Base-by-base conservation (phyloP, 2,329 filamentous ascomycete species). In the Colletotrichum chlorophyti region DNA sequence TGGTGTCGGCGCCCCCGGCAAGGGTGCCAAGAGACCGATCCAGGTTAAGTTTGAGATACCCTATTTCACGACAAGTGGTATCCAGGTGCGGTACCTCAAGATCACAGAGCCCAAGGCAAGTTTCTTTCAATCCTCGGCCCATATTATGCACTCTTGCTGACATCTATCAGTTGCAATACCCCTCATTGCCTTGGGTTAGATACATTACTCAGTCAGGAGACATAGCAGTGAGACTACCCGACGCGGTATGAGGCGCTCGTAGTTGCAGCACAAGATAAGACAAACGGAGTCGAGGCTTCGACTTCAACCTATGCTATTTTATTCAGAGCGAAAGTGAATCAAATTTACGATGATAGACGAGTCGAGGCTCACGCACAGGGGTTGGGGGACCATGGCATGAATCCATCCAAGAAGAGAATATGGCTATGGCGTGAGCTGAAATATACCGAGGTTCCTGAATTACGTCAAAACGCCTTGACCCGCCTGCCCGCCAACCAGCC, bases 11-110 rank as follows among this genome's bases (percentile, higher is more conserved):
- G 83, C 87, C 5, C 74, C 77, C 17, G 88, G 87, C 58, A 98
- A 98, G 79, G 91, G 91, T 17, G 85, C 86, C 55, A 99, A 98
- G 83, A 82, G 95, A 66, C 95, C 95, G 1, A 99, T 99, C 69
- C 94, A 93, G 74, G 95, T 99, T 79, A 99, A 99, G 80, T 99
- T 99, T 73, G 95, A 99, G 80, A 99, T 99, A 71, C 95, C 95
- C n/a, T 99, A 99, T 78, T 99, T 99, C 74, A 99, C 95, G n/a
- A 99, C 96, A 3, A 96, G 91, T 77, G 95, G 95, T 64, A 99
- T 99, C 66, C 96, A 99, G 76, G 95, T 99, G 69, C 87, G 95
- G 69, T 99, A 99, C 75, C 78, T 99, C 74, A 99, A 99, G 84
- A 99, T 99, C 70, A 98, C 96, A 64, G 95, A 99, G 77, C 95